Conservation (phyloP, 345 rosid species). For the Populus euphratica region DNA sequence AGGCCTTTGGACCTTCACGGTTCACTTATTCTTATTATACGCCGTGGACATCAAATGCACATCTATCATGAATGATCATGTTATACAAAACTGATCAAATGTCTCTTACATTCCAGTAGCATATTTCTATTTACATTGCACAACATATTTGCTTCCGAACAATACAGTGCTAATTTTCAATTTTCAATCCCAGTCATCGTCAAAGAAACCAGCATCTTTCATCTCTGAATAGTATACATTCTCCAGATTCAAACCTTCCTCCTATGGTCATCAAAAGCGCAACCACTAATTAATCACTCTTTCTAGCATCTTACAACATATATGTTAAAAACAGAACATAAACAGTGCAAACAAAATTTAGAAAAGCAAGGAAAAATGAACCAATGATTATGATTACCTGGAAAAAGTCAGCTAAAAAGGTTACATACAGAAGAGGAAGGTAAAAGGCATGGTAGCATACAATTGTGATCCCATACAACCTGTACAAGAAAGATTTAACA, state of each 20-base stretch:
- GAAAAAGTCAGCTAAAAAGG: slow-evolving; percentile 89
- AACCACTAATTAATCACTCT: background rate
- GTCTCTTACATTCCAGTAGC: background rate
- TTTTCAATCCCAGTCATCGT: slow-evolving; percentile 73
- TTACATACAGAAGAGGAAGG: slow-evolving; percentile 72
- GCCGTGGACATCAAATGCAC: background rate
- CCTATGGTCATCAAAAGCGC: slow-evolving; percentile 39
- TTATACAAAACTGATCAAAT: background rate
- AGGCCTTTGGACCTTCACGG: too few relatives aligned
- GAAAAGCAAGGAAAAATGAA: background rate
- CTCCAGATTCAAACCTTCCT: slow-evolving; percentile 77
- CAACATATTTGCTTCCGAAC: background rate
- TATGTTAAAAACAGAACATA: background rate
- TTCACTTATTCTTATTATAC: background rate
- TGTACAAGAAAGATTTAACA: slow-evolving; percentile 25
- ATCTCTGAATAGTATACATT: slow-evolving; percentile 87
- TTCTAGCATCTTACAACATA: background rate
- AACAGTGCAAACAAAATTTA: background rate
- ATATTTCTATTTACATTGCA: background rate
- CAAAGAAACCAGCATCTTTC: slow-evolving; percentile 95
- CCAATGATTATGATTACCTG: slow-evolving; percentile 42
- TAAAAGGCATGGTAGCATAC: slow-evolving; percentile 79
- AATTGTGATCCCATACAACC: slow-evolving; percentile 66
- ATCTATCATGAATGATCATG: background rate
- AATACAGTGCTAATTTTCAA: background rate